Evolutionary conservation across 2,329 filamentous ascomycete genomes (phyloP).

Genomic region (Lachnellula occidentalis): DNA sequence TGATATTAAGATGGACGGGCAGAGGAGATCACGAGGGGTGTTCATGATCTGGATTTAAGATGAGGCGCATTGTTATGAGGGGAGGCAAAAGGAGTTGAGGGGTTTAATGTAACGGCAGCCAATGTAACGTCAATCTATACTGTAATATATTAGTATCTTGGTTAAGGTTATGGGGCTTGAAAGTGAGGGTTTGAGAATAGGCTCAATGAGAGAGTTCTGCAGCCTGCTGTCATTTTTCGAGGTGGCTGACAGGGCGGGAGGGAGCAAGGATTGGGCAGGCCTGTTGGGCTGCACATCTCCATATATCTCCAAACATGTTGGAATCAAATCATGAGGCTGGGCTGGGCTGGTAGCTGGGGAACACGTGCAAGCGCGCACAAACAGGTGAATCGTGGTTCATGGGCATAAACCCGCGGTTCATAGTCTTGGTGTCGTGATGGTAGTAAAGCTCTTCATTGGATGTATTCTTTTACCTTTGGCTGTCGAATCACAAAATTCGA

Average conservation of each 20-base stretch:
- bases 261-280: too few species aligned
- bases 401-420: background rate
- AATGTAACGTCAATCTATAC: slow-evolving; percentile 11
- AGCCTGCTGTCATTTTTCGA: background rate
- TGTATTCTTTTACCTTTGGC: too few species aligned
- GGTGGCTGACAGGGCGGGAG: background rate
- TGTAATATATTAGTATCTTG: background rate
- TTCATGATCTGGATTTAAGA: background rate
- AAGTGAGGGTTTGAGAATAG: background rate
- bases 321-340: background rate
- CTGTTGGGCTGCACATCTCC: background rate
- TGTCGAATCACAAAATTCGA: slow-evolving; percentile 7
- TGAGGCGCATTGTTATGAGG: too few species aligned
- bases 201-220: background rate
- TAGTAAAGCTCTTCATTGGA: background rate
- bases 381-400: background rate
- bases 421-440: background rate
- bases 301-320: background rate
- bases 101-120: slow-evolving; percentile 8
- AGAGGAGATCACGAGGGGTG: background rate
- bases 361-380: background rate
- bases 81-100: background rate
- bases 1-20: background rate
- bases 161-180: background rate
- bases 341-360: background rate